Conservation (phyloP, 768 basidiomycete species). For the Boletales sp. region DNA sequence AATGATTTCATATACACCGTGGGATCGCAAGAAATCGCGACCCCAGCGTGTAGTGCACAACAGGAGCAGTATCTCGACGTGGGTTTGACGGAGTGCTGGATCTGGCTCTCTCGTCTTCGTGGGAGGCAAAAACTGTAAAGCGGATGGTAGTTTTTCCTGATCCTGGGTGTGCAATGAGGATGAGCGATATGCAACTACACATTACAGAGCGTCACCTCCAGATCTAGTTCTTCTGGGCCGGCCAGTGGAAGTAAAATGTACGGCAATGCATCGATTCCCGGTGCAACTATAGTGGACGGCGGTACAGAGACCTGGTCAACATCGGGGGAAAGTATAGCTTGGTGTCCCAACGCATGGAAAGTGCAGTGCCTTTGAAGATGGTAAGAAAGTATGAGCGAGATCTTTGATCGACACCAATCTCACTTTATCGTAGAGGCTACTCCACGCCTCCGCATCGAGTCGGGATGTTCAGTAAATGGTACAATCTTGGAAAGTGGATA, state of each 20-base stretch:
- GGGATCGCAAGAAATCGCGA: conserved; percentile 69
- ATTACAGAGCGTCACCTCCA: conserved; percentile 57
- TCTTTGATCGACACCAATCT: conserved; percentile 12
- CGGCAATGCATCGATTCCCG: conserved; percentile 82
- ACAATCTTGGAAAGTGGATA: conserved; percentile 83
- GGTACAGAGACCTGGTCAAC: conserved; percentile 50
- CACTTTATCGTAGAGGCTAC: conserved; percentile 88
- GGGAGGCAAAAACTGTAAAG: conserved; percentile 83
- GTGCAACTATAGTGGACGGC: conserved; percentile 53
- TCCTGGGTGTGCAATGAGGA: conserved; percentile 47
- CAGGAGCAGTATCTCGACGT: conserved; percentile 86
- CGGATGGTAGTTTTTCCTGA: conserved; percentile 79
- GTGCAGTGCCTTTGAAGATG: conserved; percentile 62
- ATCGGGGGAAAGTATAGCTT: conserved; percentile 68
- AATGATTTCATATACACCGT: conserved; percentile 87
- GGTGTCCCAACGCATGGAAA: conserved; percentile 66
- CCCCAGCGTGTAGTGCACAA: conserved; percentile 89
- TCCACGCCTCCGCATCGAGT: conserved; percentile 83
- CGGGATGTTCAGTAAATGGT: conserved; percentile 85
- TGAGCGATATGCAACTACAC: neutral
- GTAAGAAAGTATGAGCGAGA: conserved; percentile 8
- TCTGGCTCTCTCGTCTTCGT: conserved; percentile 85
- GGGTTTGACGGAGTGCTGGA: conserved; percentile 67
- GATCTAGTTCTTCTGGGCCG: conserved; percentile 91
- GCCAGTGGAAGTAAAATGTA: conserved; percentile 87